Base-by-base conservation (phyloP, 2,329 filamentous ascomycete genomes). In the Cladosporium sp. region DNA sequence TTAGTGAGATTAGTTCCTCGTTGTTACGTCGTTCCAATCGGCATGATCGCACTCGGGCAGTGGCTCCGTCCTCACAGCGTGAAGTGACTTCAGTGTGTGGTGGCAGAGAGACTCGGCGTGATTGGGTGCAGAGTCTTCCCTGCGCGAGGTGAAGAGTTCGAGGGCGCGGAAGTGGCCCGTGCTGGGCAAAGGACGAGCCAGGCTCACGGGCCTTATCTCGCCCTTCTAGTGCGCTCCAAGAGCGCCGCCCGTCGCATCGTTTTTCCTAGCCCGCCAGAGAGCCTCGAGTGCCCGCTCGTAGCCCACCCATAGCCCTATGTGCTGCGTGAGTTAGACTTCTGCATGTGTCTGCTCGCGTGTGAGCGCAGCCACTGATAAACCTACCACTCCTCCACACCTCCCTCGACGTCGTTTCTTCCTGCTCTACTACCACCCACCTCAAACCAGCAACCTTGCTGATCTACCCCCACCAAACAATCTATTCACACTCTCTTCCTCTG, bases 151-250 rank as follows among this genome's bases (percentile, higher is more conserved):
- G 41, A 47, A 47, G 41, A 47, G 41, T 21, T 21, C n/a, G 41
- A 47, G 41, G 10, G n/a, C 2, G 34, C 34, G 11, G 7, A 21
- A 8, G n/a, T 21, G 28, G 30, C n/a, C 57, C 24, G 15, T 32
- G 55, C 32, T 58, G 32, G n/a, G 34, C 11, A 36, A 14, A 36
- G 34, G 12, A 36, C 32, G 3, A 18, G 21, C 14, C 18, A 14
- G 15, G 55, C 55, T 41, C 30, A 41, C 30, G 55, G 44, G 24
- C 36, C 58, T 61, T 61, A 51, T 61, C 59, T 49, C n/a, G 15
- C 32, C 11, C 59, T 62, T 62, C 59, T 62, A 62, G 59, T 41
- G 59, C 59, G 44, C 38, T 30, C 52, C 32, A 55, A 52, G 59
- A n/a, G 28, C 38, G 26, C 38, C 59, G 41, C 26, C 41, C 59